A percentile compares a stretch with the other conserved stretches of the same genome.
Evolutionary conservation across 306 rosid genomes (phyloP).

Genomic region (Cicer cuneatum): DNA sequence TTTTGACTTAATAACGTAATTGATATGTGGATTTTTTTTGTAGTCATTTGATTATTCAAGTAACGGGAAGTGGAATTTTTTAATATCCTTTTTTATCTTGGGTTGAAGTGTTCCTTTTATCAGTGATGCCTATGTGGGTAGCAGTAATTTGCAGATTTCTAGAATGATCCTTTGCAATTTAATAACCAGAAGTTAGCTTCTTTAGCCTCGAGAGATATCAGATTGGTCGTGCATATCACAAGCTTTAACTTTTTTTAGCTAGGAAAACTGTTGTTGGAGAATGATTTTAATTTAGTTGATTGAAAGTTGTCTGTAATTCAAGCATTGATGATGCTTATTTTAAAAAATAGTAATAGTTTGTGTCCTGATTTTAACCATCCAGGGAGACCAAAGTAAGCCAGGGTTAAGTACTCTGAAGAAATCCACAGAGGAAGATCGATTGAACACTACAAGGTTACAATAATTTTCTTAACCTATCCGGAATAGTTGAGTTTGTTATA

Average conservation of each 20-base stretch:
- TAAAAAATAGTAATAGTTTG: not conserved
- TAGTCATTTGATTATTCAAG: not conserved
- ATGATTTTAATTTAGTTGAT: constrained; percentile 34
- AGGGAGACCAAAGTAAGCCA: constrained; percentile 75
- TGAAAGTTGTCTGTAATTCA: constrained; percentile 16
- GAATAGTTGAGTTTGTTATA: constrained; percentile 35
- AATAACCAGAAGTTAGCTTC: constrained; percentile 3
- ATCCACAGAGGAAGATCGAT: constrained; percentile 54
- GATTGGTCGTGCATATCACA: not conserved
- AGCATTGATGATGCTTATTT: constrained; percentile 14
- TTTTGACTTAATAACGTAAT: too few species aligned
- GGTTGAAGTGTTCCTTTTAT: not conserved
- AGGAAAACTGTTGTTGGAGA: not conserved
- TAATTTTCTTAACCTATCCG: constrained; percentile 44
- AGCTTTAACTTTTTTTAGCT: not conserved
- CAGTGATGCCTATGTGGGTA: not conserved
- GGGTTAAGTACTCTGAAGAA: constrained; percentile 58
- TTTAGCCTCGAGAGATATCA: not conserved
- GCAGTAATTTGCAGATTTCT: too few species aligned
- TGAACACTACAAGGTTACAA: constrained; percentile 44
- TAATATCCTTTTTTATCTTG: not conserved
- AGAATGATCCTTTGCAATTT: not conserved
- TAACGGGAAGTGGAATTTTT: not conserved
- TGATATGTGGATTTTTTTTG: not conserved
- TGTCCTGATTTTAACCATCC: constrained; percentile 32